Base-by-base conservation (phyloP, 108 stramenopile species). In the Bacterosira constricta region DNA sequence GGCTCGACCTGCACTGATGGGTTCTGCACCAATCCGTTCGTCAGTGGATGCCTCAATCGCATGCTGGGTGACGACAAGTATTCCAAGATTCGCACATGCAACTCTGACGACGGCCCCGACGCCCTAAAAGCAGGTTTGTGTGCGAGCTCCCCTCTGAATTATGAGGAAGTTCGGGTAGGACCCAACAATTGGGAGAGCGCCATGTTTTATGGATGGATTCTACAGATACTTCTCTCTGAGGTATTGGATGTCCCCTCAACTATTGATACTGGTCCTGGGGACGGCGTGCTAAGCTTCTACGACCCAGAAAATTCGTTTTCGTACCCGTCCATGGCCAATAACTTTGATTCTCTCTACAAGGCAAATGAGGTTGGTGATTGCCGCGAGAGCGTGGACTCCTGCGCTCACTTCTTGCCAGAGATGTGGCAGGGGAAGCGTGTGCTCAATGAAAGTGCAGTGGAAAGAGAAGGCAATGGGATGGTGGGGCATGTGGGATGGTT, bases 161-260 rank as follows among this genome's bases (percentile, higher is more conserved):
- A 83, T 42, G 9, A 58, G 3, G 82, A 83, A 50, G 67, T 79
- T 10, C 58, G 82, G 6, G 58, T 83, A 0, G 45, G 58, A 8
- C 57, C 56, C 23, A n/a, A 35, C 4, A 63, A 83, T 44, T 83
- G 82, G 82, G 82, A 83, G 36, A 41, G 58, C 0, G 27, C 67
- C 42, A 79, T 79, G 21, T 51, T 83, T 12, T 66, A 66, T 17
- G 41, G 27, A 30, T 83, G 75, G 75, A 74, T 83, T 8, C 35
- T 75, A 20, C 82, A 83, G 66, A 79, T 83, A 6, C 47, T 78
- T 32, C 41, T 83, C n/a, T 68, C 49, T 12, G 82, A 83, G 60
- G 37, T 74, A 4, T 55, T 79, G n/a, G 67, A 63, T 26, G 82
- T 83, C 25, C 82, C 82, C 3, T 44, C 46, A 2, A 44, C 77